These are phyloP conservation scores for Trichoderma sp. DNA, from an alignment of 2,329 filamentous ascomycete species.

Conservation along the genomic window DNA sequence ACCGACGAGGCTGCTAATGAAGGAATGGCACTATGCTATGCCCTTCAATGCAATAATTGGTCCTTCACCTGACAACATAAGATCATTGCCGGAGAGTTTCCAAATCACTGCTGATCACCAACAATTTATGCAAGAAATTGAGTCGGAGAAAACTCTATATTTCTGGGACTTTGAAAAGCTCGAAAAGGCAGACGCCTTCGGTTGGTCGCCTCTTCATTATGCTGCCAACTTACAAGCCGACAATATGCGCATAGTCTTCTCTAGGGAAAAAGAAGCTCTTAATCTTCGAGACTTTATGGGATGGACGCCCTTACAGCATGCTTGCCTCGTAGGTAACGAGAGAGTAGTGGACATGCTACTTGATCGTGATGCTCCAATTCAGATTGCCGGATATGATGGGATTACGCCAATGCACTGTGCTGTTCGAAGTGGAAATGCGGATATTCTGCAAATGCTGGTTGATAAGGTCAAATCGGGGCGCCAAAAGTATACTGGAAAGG, in stretches of 20 bases:
- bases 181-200: not conserved
- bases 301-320: conserved; percentile 13
- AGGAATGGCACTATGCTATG: not conserved
- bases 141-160: too few species aligned
- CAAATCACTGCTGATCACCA: not conserved
- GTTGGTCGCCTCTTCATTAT: conserved; percentile 15
- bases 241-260: not conserved
- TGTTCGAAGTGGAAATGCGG: not conserved
- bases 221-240: not conserved
- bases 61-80: fast-evolving
- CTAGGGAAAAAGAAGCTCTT: not conserved
- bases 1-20: too few species aligned
- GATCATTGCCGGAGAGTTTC: not conserved
- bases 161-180: not conserved
- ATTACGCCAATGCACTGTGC: conserved; percentile 12
- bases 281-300: not conserved
- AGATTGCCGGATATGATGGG: not conserved
- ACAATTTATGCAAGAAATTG: not conserved
- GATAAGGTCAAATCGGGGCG: not conserved
- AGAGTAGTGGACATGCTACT: not conserved
- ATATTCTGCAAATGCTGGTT: not conserved
- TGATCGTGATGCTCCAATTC: not conserved
- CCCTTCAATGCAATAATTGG: not conserved
- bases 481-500: not conserved
- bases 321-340: not conserved